A percentile compares a stretch with the other conserved stretches of the same genome.
Evolutionary conservation across 352 stramenopile species (phyloP).

Genomic region (Phytophthora fragariae): DNA sequence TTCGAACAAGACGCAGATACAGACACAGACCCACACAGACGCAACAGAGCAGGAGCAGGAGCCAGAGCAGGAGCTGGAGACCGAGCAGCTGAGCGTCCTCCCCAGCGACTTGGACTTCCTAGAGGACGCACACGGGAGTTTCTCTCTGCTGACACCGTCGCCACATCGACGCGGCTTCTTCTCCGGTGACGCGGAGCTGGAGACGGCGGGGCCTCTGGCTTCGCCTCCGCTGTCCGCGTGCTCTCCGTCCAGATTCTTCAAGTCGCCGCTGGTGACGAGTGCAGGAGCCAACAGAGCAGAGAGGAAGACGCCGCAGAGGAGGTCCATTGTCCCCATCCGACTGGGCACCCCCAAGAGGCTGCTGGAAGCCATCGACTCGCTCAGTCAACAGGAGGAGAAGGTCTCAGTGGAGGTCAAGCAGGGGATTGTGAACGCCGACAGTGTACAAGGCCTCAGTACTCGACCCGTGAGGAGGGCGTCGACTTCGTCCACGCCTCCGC

Average conservation of each 20-base stretch:
- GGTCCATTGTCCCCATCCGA: conserved; percentile 19
- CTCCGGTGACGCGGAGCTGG: conserved; percentile 6
- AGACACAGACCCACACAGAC: background rate
- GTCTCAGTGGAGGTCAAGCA: conserved; percentile 9
- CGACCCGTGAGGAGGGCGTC: conserved; percentile 6
- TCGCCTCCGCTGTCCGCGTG: conserved; percentile 37
- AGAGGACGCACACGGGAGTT: conserved; percentile 19
- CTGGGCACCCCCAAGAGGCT: conserved; percentile 23
- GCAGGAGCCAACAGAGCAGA: conserved; percentile 2
- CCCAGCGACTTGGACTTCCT: conserved; percentile 74
- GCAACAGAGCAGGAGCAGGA: conserved; percentile 21
- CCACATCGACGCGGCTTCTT: conserved; percentile 32
- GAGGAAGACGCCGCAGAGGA: conserved; percentile 21
- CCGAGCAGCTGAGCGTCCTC: conserved; percentile 54
- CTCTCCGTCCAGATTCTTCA: conserved; percentile 82
- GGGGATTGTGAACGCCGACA: background rate
- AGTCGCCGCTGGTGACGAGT: conserved; percentile 55
- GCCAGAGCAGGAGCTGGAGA: conserved; percentile 18
- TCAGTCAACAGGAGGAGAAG: conserved; percentile 32
- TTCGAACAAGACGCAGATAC: conserved; percentile 10
- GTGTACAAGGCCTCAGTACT: background rate
- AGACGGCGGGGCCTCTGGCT: conserved; percentile 6
- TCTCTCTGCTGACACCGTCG: conserved; percentile 67
- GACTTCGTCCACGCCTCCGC: conserved; percentile 11
- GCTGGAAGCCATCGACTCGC: conserved; percentile 29